Evolutionary conservation across 176 grass and related monocot species (phyloP).

Genomic region (Canna indica): DNA sequence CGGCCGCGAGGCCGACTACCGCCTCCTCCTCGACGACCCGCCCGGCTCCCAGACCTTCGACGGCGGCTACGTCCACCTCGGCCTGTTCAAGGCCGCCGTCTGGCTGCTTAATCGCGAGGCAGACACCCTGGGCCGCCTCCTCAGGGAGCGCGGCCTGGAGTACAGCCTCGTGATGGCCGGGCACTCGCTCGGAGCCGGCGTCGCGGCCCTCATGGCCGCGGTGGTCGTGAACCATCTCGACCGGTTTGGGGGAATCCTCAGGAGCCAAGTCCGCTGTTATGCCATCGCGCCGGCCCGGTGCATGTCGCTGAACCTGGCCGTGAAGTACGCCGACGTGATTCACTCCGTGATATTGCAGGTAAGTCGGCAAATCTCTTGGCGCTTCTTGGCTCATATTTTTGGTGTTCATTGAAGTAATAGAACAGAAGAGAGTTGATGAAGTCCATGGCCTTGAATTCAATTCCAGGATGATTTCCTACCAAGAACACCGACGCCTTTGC

Average conservation of each 20-base stretch:
- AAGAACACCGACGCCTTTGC: constrained; percentile 82
- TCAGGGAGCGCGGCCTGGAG: constrained; percentile 30
- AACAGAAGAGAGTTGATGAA: no score
- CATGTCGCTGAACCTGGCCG: constrained; percentile 96
- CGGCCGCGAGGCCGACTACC: constrained; percentile 81
- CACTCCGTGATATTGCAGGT: constrained; percentile 91
- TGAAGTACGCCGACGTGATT: constrained; percentile 96
- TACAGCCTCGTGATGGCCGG: constrained; percentile 65
- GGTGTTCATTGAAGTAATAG: neutral
- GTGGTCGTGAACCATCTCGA: constrained; percentile 67
- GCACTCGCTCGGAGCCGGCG: constrained; percentile 87
- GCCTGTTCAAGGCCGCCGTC: constrained; percentile 62
- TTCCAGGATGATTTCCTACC: constrained; percentile 96
- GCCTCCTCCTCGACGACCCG: constrained; percentile 80
- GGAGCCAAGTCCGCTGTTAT: constrained; percentile 59
- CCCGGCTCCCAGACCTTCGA: constrained; percentile 88
- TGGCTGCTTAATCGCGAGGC: constrained; percentile 69
- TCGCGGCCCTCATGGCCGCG: constrained; percentile 66
- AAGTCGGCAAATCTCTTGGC: neutral
- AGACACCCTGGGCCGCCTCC: constrained; percentile 31
- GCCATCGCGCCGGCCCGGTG: constrained; percentile 73
- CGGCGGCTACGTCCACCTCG: constrained; percentile 83
- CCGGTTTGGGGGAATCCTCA: constrained; percentile 42
- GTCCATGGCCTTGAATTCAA: neutral
- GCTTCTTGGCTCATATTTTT: neutral